Evolutionary conservation across 805 yeast species (phyloP).

Genomic region (Nakazawaea sp.): DNA sequence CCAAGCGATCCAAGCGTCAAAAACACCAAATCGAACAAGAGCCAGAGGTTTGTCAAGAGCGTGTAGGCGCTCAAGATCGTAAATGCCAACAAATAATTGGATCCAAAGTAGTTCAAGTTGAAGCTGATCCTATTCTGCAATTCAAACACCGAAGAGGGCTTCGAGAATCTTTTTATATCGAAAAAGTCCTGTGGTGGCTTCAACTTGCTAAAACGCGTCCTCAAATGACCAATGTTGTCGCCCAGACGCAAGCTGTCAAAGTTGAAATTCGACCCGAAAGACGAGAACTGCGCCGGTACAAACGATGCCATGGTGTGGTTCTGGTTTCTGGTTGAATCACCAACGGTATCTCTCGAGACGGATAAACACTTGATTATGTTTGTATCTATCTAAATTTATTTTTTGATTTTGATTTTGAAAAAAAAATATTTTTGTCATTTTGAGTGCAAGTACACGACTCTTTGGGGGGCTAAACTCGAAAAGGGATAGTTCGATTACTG

Average conservation of each 20-base stretch:
- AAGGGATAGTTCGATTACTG: too few relatives aligned
- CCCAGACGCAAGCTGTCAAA: constrained; percentile 26
- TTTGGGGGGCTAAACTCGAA: too few relatives aligned
- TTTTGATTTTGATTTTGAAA: too few relatives aligned
- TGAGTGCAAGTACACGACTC: too few relatives aligned
- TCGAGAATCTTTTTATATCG: constrained; percentile 75
- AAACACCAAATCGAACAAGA: constrained; percentile 75
- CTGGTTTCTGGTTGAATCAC: too few relatives aligned
- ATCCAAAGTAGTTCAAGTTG: constrained; percentile 78
- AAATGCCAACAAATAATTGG: constrained; percentile 75
- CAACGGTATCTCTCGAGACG: too few relatives aligned
- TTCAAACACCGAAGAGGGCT: constrained; percentile 79
- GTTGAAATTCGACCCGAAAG: constrained; percentile 25
- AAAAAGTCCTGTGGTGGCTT: constrained; percentile 88
- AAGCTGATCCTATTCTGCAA: constrained; percentile 76
- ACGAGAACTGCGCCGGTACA: constrained; percentile 29
- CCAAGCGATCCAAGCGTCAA: constrained; percentile 71
- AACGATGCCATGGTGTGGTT: constrained; percentile 15
- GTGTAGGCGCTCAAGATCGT: constrained; percentile 74
- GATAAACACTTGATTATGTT: too few relatives aligned
- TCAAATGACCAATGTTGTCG: constrained; percentile 37
- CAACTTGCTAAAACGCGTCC: constrained; percentile 57
- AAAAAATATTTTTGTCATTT: too few relatives aligned
- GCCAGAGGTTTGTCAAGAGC: constrained; percentile 73
- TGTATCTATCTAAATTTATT: too few relatives aligned